phyloP scores from a whole-genome alignment of 352 stramenopile species.

The Phytophthora citricola region DNA sequence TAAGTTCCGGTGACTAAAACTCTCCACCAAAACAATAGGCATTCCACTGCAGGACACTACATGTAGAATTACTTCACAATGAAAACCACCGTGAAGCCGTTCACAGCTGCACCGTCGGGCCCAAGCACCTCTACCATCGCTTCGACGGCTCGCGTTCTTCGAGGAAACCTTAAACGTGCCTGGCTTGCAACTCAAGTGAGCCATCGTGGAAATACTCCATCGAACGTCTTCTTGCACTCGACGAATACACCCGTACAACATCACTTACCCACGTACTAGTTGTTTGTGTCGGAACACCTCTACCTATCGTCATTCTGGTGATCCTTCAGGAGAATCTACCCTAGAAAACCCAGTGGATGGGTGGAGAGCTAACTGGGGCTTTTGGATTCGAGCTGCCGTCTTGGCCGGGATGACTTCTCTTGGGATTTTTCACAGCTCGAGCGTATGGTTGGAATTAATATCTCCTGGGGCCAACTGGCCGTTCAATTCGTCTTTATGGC shows the following conservation, averaged over 20 bases:
- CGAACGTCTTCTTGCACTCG: constrained; percentile 29
- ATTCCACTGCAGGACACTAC: too few relatives aligned
- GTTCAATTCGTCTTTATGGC: constrained; percentile 3
- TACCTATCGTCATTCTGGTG: constrained; percentile 26
- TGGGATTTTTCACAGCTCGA: constrained; percentile 14
- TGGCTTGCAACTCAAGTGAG: constrained; percentile 30
- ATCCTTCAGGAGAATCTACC: constrained; percentile 24
- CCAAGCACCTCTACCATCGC: too few relatives aligned
- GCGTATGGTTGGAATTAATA: constrained; percentile 6
- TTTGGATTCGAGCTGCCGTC: constrained; percentile 25
- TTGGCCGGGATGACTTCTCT: not conserved
- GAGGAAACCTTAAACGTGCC: not conserved
- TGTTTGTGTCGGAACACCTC: constrained; percentile 22
- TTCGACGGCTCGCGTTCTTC: too few relatives aligned
- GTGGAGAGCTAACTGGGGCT: constrained; percentile 27
- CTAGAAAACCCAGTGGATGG: constrained; percentile 19
- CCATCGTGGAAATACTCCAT: constrained; percentile 36
- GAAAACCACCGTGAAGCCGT: too few relatives aligned
- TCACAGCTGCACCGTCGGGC: too few relatives aligned
- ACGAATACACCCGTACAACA: constrained; percentile 30
- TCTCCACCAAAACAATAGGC: not conserved
- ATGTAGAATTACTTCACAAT: too few relatives aligned
- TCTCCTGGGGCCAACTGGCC: constrained; percentile 13
- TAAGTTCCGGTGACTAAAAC: not conserved
- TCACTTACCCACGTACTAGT: constrained; percentile 19